Conservation (phyloP, 164 flowering plant genomes). For the Kalanchoe fedtschenkoi region DNA sequence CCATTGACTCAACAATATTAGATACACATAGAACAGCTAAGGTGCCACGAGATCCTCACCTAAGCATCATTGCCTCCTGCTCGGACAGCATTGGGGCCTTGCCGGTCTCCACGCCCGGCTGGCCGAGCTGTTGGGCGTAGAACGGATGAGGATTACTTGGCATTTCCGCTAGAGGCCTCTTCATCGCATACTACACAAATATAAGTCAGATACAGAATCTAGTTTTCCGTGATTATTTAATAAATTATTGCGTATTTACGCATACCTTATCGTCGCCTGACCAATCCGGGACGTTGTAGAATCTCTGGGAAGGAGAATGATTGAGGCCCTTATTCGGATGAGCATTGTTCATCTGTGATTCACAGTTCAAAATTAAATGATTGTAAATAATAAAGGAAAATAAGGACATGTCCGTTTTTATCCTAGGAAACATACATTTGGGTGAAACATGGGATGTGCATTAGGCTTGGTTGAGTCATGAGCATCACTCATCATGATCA, state of each 20-base stretch:
- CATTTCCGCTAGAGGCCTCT: not conserved
- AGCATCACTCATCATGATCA: not conserved
- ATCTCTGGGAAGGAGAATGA: not conserved
- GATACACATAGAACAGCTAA: not conserved
- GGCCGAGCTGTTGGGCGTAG: not conserved
- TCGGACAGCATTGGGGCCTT: not conserved
- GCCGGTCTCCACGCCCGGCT: not conserved
- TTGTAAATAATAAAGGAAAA: not conserved
- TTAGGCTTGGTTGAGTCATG: no score
- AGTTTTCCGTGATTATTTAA: no score
- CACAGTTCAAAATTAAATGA: not conserved
- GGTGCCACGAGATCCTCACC: not conserved
- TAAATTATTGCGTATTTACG: not conserved
- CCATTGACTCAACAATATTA: no score
- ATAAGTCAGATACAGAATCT: no score
- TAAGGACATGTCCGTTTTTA: not conserved
- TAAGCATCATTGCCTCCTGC: not conserved
- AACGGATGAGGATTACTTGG: not conserved
- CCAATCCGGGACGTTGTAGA: not conserved
- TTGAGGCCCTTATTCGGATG: not conserved
- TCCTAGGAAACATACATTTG: not conserved
- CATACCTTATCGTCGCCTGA: not conserved
- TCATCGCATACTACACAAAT: not conserved
- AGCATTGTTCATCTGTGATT: not conserved
- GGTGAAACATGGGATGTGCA: not conserved